Conservation (phyloP, 2,329 filamentous ascomycete genomes). For the Talaromyces sp. region DNA sequence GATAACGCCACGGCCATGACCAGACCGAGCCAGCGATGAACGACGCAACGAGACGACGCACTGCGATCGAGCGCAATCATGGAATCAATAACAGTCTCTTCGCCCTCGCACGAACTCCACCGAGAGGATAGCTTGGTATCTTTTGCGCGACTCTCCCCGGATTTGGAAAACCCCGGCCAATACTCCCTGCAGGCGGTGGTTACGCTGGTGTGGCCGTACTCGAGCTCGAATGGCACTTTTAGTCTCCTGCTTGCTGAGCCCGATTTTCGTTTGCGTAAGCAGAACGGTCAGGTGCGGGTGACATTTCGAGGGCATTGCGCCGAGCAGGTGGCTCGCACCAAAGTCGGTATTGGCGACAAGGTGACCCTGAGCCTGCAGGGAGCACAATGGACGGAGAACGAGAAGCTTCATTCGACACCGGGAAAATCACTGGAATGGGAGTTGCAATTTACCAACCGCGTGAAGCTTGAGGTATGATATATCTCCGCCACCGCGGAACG, state of each 20-base stretch:
- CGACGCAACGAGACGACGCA: background rate
- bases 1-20: conserved; percentile 4
- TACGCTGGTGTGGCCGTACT: conserved; percentile 89
- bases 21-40: conserved; percentile 5
- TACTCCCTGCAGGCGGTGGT: conserved; percentile 61
- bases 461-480: conserved; percentile 32
- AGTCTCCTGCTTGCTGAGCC: conserved; percentile 79
- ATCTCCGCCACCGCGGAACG: background rate
- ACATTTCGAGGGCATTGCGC: conserved; percentile 68
- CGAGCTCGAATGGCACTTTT: conserved; percentile 65
- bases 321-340: conserved; percentile 59
- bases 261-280: conserved; percentile 72
- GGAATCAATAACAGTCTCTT: conserved; percentile 19
- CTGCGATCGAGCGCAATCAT: conserved; percentile 18
- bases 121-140: conserved; percentile 23
- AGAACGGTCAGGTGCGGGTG: conserved; percentile 74
- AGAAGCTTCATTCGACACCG: conserved; percentile 48
- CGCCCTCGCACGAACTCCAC: conserved; percentile 18
- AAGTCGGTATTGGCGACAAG: conserved; percentile 72
- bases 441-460: conserved; percentile 40
- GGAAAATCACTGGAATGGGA: conserved; percentile 56
- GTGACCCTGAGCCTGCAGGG: conserved; percentile 65
- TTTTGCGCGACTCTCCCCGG: conserved; percentile 38
- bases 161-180: conserved; percentile 18
- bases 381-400: conserved; percentile 56